These are phyloP conservation scores for Boletus insuetus DNA, from an alignment of 768 basidiomycete genomes.

Conservation along the genomic window DNA sequence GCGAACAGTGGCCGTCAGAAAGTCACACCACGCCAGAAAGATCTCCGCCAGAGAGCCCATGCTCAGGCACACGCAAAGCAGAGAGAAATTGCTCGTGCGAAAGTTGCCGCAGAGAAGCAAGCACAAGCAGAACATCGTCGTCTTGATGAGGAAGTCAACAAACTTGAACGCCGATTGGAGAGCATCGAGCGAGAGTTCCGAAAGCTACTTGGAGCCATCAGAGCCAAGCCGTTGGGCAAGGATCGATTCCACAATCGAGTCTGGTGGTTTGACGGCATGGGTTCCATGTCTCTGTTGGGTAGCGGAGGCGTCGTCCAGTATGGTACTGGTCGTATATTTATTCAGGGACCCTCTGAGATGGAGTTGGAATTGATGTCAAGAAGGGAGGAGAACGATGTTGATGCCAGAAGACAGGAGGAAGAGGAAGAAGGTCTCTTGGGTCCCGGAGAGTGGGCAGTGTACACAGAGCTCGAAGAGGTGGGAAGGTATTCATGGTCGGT, in stretches of 20 bases:
- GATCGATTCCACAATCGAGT: slow-evolving; percentile 94
- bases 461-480: slow-evolving; percentile 86
- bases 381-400: slow-evolving; percentile 51
- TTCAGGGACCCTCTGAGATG: slow-evolving; percentile 87
- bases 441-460: slow-evolving; percentile 87
- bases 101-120: slow-evolving; percentile 77
- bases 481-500: background rate
- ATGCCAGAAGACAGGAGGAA: slow-evolving; percentile 64
- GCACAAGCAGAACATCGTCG: slow-evolving; percentile 80
- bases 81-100: slow-evolving; percentile 73
- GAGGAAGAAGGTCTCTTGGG: slow-evolving; percentile 78
- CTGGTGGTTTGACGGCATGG: slow-evolving; percentile 99
- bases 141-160: slow-evolving; percentile 85
- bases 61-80: slow-evolving; percentile 69
- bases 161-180: slow-evolving; percentile 76
- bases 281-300: slow-evolving; percentile 74
- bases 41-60: slow-evolving; percentile 50
- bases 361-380: slow-evolving; percentile 72
- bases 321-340: slow-evolving; percentile 85
- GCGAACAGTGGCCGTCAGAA: slow-evolving; percentile 40
- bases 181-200: slow-evolving; percentile 93
- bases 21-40: slow-evolving; percentile 48
- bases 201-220: slow-evolving; percentile 77
- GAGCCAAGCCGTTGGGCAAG: slow-evolving; percentile 84
- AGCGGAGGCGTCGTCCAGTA: slow-evolving; percentile 79